Conservation (phyloP, 2,329 filamentous ascomycete species). For the Neoscytalidium dimidiatum region DNA sequence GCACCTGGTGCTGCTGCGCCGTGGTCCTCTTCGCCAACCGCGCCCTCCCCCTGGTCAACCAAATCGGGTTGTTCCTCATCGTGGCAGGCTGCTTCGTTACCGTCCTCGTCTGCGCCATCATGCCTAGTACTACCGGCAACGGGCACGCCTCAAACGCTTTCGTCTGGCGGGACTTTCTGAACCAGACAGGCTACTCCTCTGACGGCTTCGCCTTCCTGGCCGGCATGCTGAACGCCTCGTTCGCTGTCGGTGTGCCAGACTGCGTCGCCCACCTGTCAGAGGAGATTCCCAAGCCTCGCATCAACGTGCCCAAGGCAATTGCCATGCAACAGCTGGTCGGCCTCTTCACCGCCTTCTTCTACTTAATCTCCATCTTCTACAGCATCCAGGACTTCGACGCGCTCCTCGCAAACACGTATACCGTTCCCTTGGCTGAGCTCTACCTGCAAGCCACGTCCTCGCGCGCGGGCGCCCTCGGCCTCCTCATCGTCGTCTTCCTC, state of each 20-base stretch:
- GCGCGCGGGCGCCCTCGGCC: slow-evolving; percentile 42
- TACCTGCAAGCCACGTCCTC: slow-evolving; percentile 55
- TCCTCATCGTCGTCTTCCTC: slow-evolving; percentile 56
- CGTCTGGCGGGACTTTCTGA: slow-evolving; percentile 51
- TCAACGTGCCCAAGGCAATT: slow-evolving; percentile 45
- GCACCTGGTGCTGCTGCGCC: slow-evolving; percentile 49
- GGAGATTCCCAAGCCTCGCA: slow-evolving; percentile 32
- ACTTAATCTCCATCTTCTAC: slow-evolving; percentile 53
- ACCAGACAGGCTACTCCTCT: slow-evolving; percentile 48
- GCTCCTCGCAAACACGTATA: slow-evolving; percentile 50
- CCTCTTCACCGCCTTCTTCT: slow-evolving; percentile 38
- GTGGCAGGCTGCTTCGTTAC: slow-evolving; percentile 58
- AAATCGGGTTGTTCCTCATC: slow-evolving; percentile 57
- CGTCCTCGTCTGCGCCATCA: slow-evolving; percentile 57
- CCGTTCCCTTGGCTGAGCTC: slow-evolving; percentile 67
- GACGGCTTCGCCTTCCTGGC: slow-evolving; percentile 65
- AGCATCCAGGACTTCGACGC: slow-evolving; percentile 59
- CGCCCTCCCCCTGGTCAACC: slow-evolving; percentile 54
- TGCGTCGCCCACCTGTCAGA: slow-evolving; percentile 65
- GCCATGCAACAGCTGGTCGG: slow-evolving; percentile 40
- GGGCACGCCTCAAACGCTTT: slow-evolving; percentile 44
- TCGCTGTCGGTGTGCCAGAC: slow-evolving; percentile 67
- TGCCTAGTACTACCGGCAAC: slow-evolving; percentile 49
- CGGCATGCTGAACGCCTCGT: slow-evolving; percentile 70
- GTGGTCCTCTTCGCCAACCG: slow-evolving; percentile 58